Base-by-base conservation (phyloP, 1,284 basidiomycete genomes). In the Cutaneotrichosporon sp. region DNA sequence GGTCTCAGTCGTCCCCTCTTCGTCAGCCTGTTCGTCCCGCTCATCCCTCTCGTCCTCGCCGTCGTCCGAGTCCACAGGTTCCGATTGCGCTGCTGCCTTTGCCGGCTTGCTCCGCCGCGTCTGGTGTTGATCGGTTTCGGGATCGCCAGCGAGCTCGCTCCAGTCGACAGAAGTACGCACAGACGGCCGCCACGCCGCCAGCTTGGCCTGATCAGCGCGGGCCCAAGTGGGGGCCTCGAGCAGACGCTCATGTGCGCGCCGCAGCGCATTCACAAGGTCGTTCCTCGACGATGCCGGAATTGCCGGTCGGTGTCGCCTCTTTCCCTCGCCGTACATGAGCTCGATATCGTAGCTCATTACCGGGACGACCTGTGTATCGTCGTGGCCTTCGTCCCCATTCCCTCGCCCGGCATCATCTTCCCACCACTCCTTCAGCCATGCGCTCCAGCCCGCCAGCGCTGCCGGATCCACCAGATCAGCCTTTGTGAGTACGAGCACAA, bases 401-500 rank as follows among this genome's bases (percentile, higher is more conserved):
- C 17, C 6, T 11, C 10, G 8, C 17, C 17, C 34, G 8, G 16
- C 34, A 35, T 44, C 46, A 4, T 17, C 27, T 19, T 14, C 33
- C 71, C 84, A 83, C 52, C 71, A 78, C n/a, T 72, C 52, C 24
- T 77, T 76, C 19, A 91, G 79, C 76, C 85, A 87, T 6, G 71
- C 64, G 17, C 77, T 79, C 90, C 90, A 93, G 1, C 82, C 82
- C 5, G 78, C 74, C 6, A 83, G 79, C 34, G 81, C 79, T 17
- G 65, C 72, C 5, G 78, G 77, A 44, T 83, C 83, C 6, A 86
- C 79, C 11, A 88, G 85, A 70, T 92, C 90, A 19, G 84, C 81
- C 70, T 93, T 94, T 7, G 90, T 93, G 12, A 88, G 79, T 34
- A 92, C 84, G 33, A 94, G 79, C 43, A 94, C 83, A 53, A 86